Percentiles rank a stretch among this genome's conserved stretches.
phyloP scores from a whole-genome alignment of 345 rosid genomes.

The Lepidium didymum region DNA sequence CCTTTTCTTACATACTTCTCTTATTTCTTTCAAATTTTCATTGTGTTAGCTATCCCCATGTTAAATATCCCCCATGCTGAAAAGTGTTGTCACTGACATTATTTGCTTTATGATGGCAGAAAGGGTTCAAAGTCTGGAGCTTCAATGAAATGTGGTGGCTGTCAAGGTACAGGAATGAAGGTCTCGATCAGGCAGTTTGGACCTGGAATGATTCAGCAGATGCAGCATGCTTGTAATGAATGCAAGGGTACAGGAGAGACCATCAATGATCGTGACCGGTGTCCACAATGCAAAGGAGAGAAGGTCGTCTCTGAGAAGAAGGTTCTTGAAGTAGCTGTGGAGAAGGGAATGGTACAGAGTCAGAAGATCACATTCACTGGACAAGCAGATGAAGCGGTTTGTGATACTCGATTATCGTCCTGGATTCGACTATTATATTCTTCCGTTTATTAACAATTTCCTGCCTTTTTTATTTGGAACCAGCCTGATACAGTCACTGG shows the following conservation, averaged over 20 bases:
- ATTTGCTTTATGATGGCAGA: slow-evolving; percentile 31
- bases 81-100: background rate
- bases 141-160: slow-evolving; percentile 63
- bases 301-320: slow-evolving; percentile 82
- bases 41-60: background rate
- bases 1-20: background rate
- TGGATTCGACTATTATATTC: background rate
- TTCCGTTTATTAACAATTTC: background rate
- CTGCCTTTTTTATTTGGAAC: slow-evolving; percentile 11
- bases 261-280: slow-evolving; percentile 65
- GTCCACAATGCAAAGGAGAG: slow-evolving; percentile 78
- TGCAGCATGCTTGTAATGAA: slow-evolving; percentile 86
- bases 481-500: slow-evolving; percentile 93
- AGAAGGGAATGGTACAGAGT: slow-evolving; percentile 88
- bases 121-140: slow-evolving; percentile 93
- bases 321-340: slow-evolving; percentile 74
- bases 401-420: background rate
- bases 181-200: slow-evolving; percentile 83
- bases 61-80: background rate
- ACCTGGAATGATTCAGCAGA: slow-evolving; percentile 92
- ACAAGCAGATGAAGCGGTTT: slow-evolving; percentile 87
- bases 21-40: background rate
- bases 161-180: slow-evolving; percentile 88
- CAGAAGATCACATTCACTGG: slow-evolving; percentile 90
- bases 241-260: slow-evolving; percentile 90